Evolutionary conservation across 148 eudicot genomes (phyloP), one percentile per base, ranked within the genome.

Genomic region (Spergularia bocconei): DNA sequence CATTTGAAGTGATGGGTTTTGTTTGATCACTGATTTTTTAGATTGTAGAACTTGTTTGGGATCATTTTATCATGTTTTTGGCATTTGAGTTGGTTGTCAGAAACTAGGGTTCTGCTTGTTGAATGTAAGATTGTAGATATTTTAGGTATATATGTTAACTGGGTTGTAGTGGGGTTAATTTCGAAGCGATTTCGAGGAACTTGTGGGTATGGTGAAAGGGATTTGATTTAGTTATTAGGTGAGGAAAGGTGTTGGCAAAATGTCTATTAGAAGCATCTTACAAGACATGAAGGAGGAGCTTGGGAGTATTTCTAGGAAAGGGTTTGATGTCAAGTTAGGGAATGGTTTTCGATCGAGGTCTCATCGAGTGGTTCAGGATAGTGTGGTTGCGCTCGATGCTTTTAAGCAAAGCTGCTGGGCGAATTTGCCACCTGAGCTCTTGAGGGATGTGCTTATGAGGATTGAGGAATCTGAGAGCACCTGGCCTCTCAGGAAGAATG

Each of bases 331-430:
- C 48, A 86, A 83, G 77, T 80, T 82, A 76, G 87, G 90, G 15
- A 67, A 82, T 78, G 92, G 93, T 17, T 82, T 85, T 78, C 81
- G 91, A 72, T 94, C 97, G 11, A 90, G 96, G 86, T 89, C 96
- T 0, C 88, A 86, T 21, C 79, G 93, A 55, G 93, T 86, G 51
- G 93, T 91, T 59, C 89, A 87, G 68, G 97, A 90, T 78, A 78
- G 79, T 76, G 66, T 84, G 16, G 77, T 83, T 63, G 84, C 69
- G 8, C 77, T 89, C 5, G 93, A 91, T 87, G 92, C 84, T 77
- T 78, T 91, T 78, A 84, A 77, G 88, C 97, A 87, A 78, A 91
- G 96, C 75, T 84, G 95, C 60, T 94, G 98, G 98, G 98, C 97
- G 51, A 90, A 87, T 82, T 84, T 94, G 91, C 97, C 97, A 2